These are phyloP conservation scores for Globisporangium mamillatum DNA, from an alignment of 352 stramenopile genomes.

Conservation along the genomic window DNA sequence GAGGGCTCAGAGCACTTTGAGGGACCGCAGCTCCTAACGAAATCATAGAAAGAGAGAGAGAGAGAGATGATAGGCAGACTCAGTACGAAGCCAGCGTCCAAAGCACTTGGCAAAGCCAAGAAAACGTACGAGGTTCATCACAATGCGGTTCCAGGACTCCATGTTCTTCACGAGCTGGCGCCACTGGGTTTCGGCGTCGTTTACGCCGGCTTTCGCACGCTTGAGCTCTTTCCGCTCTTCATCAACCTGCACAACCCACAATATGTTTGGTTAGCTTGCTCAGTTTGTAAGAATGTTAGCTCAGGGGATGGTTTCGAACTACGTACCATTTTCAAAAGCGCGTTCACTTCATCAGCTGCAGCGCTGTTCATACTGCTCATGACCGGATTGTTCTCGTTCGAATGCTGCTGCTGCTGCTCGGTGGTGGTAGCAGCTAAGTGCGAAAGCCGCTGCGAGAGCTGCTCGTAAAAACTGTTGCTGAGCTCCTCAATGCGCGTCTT, in stretches of 20 bases:
- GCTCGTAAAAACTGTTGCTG: conserved; percentile 54
- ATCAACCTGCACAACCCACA: conserved; percentile 27
- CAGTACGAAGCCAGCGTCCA: background rate
- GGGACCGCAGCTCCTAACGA: background rate
- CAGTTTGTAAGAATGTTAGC: background rate
- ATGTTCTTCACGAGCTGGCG: conserved; percentile 82
- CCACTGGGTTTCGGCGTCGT: conserved; percentile 63
- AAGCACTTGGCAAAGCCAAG: background rate
- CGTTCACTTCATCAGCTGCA: conserved; percentile 25
- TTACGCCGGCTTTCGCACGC: conserved; percentile 13
- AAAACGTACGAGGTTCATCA: conserved; percentile 67
- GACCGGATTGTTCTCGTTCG: no score
- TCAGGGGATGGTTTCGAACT: background rate
- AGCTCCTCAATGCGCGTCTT: conserved; percentile 63
- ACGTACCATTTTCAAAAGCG: conserved; percentile 54
- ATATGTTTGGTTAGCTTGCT: background rate
- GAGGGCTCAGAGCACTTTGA: conserved; percentile 5
- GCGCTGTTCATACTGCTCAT: conserved; percentile 13
- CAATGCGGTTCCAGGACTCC: conserved; percentile 84
- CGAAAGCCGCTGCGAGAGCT: conserved; percentile 43
- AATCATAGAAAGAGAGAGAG: background rate
- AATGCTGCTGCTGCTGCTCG: conserved; percentile 15
- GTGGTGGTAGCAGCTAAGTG: conserved; percentile 22
- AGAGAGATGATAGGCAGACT: background rate
- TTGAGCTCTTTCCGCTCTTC: conserved; percentile 41